phyloP scores from a whole-genome alignment of 1,139 yeast species.

The Yamadazyma trypodendri region DNA sequence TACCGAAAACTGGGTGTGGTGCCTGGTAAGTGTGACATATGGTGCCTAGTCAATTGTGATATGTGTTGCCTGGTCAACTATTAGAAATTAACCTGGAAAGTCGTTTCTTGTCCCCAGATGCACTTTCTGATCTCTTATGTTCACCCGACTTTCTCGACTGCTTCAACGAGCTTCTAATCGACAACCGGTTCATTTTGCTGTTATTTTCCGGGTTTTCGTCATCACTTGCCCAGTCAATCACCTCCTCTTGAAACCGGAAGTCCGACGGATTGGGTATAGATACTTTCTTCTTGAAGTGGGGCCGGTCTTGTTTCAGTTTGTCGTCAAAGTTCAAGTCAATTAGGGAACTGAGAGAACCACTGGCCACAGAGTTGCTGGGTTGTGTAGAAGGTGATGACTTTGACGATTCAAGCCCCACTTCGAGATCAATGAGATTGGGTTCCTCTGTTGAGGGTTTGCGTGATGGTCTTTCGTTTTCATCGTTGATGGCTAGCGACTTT shows the following conservation, averaged over 20 bases:
- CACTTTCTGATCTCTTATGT: slow-evolving; percentile 32
- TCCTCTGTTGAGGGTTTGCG: slow-evolving; percentile 16
- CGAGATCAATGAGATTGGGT: slow-evolving; percentile 39
- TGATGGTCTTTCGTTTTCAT: neutral
- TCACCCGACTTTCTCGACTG: slow-evolving; percentile 35
- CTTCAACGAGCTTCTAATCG: slow-evolving; percentile 42
- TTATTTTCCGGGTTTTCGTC: slow-evolving; percentile 44
- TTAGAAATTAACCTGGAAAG: slow-evolving; percentile 13
- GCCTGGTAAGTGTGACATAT: too few relatives aligned
- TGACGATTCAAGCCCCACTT: slow-evolving; percentile 36
- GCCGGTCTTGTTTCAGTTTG: slow-evolving; percentile 17
- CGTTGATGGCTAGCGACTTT: slow-evolving; percentile 5
- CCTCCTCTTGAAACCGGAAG: slow-evolving; percentile 42
- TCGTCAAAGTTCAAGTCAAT: slow-evolving; percentile 33
- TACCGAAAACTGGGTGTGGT: too few relatives aligned
- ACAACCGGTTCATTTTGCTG: slow-evolving; percentile 41
- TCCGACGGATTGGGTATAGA: slow-evolving; percentile 32
- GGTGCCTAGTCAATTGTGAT: too few relatives aligned
- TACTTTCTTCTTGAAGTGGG: slow-evolving; percentile 34
- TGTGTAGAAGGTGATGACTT: slow-evolving; percentile 25
- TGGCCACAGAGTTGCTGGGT: slow-evolving; percentile 12
- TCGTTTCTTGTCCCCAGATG: slow-evolving; percentile 20
- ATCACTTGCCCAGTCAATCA: slow-evolving; percentile 49
- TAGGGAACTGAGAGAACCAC: slow-evolving; percentile 23
- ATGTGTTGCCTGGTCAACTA: neutral